Base-by-base conservation (phyloP, 495 filamentous ascomycete species). In the Hypoxylon lienhwacheense region DNA sequence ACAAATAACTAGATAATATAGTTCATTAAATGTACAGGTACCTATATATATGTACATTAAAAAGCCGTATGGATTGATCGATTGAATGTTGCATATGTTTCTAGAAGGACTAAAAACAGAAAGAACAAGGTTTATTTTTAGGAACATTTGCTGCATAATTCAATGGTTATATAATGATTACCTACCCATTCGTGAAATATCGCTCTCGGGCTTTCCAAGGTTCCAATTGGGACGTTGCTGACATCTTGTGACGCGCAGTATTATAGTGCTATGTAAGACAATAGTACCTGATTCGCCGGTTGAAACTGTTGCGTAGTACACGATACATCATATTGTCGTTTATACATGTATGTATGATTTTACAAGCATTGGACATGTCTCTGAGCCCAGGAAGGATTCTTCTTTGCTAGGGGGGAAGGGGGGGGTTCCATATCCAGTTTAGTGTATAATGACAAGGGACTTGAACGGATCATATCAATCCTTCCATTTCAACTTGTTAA, bases 141-240 rank as follows among this genome's bases (percentile, higher is more conserved):
- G 57, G 44, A 40, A 15, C 40, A 4, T 26, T 16, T 34, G 43
- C 35, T 12, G 29, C 44, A 17, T 15, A 19, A n/a, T 3, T 40
- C 11, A 22, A 56, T 34, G 17, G 34, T 20, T 19, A 49, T 50
- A 25, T 40, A 49, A 39, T 42, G 33, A 40, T 46, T 34, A 47
- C n/a, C n/a, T n/a, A n/a, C n/a, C n/a, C n/a, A n/a, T 59, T 45
- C 56, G 50, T 54, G 16, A 46, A 36, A 47, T 49, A n/a, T 39
- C 29, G 20, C 14, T 22, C 24, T 31, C 26, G 17, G 24, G 11
- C 10, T 33, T 36, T 41, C 25, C 53, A 46, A 47, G 7, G 25
- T 36, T 41, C 25, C 53, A 46, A 47, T 47, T 22, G 47, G 36
- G 47, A 28, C 22, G 45, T 8, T 44, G 56, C 44, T 55, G 50